Percentiles rank a stretch among this genome's conserved stretches.
Conservation (phyloP, 140 eudicot species). For the Erigeron philadelphicus region DNA sequence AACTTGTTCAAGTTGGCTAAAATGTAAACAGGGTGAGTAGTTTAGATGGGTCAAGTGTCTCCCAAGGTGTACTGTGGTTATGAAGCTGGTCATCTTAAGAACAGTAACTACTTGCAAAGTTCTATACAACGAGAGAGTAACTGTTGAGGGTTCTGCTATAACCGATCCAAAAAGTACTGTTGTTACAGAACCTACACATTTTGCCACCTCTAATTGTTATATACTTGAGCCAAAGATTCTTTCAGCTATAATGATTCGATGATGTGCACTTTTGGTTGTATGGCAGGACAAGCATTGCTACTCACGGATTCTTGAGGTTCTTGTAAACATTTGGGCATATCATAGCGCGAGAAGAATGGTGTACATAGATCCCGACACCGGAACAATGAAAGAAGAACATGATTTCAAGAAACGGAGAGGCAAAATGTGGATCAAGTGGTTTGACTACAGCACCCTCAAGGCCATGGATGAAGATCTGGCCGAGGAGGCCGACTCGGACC, state of each 20-base stretch:
- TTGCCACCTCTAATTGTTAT: background rate
- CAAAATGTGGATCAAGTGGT: constrained; percentile 97
- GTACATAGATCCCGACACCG: constrained; percentile 60
- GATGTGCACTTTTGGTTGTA: background rate
- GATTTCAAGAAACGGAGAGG: constrained; percentile 56
- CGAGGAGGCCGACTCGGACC: constrained; percentile 62
- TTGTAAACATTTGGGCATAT: constrained; percentile 88
- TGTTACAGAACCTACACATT: background rate
- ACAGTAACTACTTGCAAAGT: background rate
- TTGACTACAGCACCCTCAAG: constrained; percentile 61
- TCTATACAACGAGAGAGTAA: background rate
- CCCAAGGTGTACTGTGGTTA: background rate
- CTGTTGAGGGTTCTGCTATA: background rate
- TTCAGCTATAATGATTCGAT: too few relatives aligned
- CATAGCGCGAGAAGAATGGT: constrained; percentile 88
- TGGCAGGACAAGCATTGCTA: constrained; percentile 94
- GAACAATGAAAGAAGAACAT: constrained; percentile 79
- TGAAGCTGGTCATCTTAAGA: background rate
- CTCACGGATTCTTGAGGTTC: constrained; percentile 81
- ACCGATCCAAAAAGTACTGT: background rate
- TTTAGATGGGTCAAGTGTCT: background rate
- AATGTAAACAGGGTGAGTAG: background rate
- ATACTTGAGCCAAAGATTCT: background rate
- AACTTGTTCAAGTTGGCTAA: background rate
- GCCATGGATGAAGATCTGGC: constrained; percentile 92